These are phyloP conservation scores for Aspergillus aculeatinus DNA, from an alignment of 2,329 filamentous ascomycete genomes.

Conservation along the genomic window DNA sequence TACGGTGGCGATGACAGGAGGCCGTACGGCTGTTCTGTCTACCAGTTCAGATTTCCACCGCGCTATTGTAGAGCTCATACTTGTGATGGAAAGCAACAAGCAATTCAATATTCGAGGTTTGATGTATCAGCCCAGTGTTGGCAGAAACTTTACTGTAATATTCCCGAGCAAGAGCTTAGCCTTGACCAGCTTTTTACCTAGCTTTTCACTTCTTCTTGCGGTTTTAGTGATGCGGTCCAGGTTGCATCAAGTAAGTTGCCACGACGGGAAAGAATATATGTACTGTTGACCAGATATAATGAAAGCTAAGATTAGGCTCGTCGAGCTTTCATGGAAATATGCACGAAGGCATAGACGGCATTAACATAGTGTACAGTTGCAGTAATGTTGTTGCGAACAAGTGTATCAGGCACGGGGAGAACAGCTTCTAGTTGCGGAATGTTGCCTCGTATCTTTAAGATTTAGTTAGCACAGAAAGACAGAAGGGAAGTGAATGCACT, in stretches of 20 bases:
- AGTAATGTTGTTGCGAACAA: neutral
- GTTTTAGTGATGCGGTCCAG: neutral
- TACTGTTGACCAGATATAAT: too few species aligned
- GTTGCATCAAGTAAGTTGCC: neutral
- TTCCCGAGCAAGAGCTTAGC: neutral
- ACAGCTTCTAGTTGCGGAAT: conserved; percentile 28
- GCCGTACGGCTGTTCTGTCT: neutral
- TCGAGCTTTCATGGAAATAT: neutral
- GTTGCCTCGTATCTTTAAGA: conserved; percentile 39
- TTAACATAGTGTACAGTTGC: neutral
- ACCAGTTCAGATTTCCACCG: neutral
- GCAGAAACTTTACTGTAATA: neutral
- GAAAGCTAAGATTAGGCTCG: neutral
- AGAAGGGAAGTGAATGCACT: neutral
- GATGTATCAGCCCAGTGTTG: neutral
- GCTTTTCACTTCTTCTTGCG: neutral
- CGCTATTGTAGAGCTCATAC: neutral
- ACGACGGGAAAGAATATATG: neutral
- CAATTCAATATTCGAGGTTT: neutral
- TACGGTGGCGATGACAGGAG: neutral
- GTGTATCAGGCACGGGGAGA: neutral
- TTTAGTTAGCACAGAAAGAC: neutral
- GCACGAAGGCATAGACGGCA: neutral
- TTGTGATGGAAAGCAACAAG: neutral
- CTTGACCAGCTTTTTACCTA: neutral